Conservation (phyloP, 2,329 filamentous ascomycete species). For the Ceratocystis albifundus region DNA sequence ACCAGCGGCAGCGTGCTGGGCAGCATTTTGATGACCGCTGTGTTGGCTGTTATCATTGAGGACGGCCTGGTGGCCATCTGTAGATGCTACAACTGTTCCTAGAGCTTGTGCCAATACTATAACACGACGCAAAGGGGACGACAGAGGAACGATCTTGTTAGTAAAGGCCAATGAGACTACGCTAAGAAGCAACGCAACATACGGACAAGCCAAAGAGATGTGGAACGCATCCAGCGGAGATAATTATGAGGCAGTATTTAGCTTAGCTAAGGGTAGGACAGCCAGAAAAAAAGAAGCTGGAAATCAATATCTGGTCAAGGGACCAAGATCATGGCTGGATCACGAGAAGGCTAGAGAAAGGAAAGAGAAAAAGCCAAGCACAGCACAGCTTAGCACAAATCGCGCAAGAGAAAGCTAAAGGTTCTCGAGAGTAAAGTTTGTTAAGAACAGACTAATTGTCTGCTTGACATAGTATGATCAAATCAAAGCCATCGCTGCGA, state of each 20-base stretch:
- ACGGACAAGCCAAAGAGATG: constrained; percentile 15
- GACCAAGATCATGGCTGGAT: constrained; percentile 8
- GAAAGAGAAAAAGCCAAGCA: background rate
- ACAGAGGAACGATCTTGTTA: background rate
- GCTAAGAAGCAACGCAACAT: background rate
- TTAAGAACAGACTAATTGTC: background rate
- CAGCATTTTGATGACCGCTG: background rate
- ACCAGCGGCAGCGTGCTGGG: background rate
- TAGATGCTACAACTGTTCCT: background rate
- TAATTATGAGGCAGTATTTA: constrained; percentile 1
- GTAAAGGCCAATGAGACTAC: background rate
- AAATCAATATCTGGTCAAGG: background rate
- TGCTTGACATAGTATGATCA: background rate
- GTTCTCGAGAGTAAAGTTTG: too few relatives aligned
- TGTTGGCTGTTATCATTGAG: constrained; percentile 8
- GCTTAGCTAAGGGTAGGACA: background rate
- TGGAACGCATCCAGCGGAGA: constrained; percentile 9
- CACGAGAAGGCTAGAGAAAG: background rate
- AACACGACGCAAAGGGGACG: background rate
- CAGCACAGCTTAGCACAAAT: constrained; percentile 14
- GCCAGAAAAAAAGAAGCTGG: background rate
- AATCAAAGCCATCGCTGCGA: background rate
- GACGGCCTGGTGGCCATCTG: constrained; percentile 5
- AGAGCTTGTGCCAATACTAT: constrained; percentile 13
- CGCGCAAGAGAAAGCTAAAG: background rate